A percentile compares a stretch with the other conserved stretches of the same genome.
Conservation (phyloP, 2,329 filamentous ascomycete species). For the Aureobasidium sp. region DNA sequence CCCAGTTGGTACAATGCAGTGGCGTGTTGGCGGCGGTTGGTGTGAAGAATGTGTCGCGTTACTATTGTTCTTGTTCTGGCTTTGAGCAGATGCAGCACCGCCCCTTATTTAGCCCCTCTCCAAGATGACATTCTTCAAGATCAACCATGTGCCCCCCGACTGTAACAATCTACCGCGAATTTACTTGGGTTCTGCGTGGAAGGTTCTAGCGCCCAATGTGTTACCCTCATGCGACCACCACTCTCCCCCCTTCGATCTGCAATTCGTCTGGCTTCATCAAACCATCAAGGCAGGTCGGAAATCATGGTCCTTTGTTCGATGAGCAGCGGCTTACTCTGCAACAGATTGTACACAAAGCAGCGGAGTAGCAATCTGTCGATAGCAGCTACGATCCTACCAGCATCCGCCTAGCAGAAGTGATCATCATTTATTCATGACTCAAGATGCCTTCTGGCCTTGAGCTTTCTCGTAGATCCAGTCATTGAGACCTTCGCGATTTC, state of each 20-base stretch:
- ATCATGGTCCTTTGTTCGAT: not conserved
- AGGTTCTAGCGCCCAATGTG: slow-evolving; percentile 17
- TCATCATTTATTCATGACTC: slow-evolving; percentile 11
- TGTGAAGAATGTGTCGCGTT: slow-evolving; percentile 14
- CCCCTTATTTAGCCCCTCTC: slow-evolving; percentile 18
- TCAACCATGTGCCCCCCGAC: slow-evolving; percentile 23
- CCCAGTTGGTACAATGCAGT: not conserved
- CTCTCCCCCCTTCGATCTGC: not conserved
- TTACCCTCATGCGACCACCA: not conserved
- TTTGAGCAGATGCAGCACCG: slow-evolving; percentile 8
- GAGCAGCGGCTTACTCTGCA: not conserved
- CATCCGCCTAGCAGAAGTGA: not conserved
- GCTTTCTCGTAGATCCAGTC: slow-evolving; percentile 94
- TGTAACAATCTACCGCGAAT: slow-evolving; percentile 23
- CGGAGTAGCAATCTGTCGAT: not conserved
- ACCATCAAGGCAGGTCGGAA: not conserved
- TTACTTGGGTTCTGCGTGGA: slow-evolving; percentile 23
- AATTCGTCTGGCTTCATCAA: not conserved
- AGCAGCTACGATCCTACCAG: not conserved
- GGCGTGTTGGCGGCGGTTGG: not conserved
- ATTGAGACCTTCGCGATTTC: slow-evolving; percentile 81
- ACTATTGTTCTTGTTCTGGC: slow-evolving; percentile 18
- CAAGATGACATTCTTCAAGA: not conserved
- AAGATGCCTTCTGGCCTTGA: slow-evolving; percentile 50
- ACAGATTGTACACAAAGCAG: not conserved